Evolutionary conservation across 2,329 filamentous ascomycete genomes (phyloP).

Genomic region (Didymosphaeria variabile): DNA sequence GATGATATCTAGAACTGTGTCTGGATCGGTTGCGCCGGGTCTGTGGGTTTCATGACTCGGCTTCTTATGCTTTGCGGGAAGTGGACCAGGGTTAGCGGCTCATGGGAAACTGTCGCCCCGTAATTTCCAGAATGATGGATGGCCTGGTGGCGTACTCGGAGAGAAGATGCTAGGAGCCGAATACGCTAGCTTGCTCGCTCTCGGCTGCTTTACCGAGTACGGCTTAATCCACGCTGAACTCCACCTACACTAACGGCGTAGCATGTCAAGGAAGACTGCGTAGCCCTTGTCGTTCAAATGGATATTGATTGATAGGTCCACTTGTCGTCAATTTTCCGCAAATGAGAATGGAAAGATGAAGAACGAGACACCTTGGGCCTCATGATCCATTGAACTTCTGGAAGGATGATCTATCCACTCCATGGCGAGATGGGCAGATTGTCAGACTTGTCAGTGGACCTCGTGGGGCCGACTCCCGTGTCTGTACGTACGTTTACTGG

Average conservation of each 20-base stretch:
- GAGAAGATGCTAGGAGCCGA: not conserved
- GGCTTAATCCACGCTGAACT: not conserved
- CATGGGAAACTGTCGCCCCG: not conserved
- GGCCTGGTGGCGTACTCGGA: not conserved
- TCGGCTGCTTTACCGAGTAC: not conserved
- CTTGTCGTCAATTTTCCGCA: slow-evolving; percentile 5
- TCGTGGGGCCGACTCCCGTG: not conserved
- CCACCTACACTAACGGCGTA: not conserved
- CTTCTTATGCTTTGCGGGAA: not conserved
- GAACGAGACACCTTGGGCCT: not conserved
- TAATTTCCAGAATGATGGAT: not conserved
- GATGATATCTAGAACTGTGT: not conserved
- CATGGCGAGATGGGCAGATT: not conserved
- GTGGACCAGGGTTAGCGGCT: not conserved
- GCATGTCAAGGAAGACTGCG: too few species aligned
- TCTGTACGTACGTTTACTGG: slow-evolving; percentile 2
- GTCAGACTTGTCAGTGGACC: not conserved
- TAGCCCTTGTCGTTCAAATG: too few species aligned
- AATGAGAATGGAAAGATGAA: not conserved
- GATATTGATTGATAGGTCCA: not conserved
- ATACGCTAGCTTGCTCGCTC: not conserved
- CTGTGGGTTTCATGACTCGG: slow-evolving; percentile 10
- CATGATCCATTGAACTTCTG: not conserved
- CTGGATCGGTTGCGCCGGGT: not conserved
- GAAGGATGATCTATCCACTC: not conserved